These are phyloP conservation scores for Apostasia ramifera DNA, from an alignment of 106 monocot genomes.

Conservation along the genomic window DNA sequence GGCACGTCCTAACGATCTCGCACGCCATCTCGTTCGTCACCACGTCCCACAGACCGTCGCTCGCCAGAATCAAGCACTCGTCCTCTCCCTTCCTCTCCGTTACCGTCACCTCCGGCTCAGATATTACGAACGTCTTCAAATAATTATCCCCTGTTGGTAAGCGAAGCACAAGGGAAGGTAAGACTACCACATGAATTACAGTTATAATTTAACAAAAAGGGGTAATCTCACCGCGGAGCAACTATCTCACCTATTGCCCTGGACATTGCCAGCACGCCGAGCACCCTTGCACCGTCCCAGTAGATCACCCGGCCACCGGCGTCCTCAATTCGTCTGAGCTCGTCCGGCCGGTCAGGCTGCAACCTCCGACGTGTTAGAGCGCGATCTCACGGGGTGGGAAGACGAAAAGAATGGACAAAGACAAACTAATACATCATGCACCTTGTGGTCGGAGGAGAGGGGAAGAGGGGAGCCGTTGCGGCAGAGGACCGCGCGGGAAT, in stretches of 20 bases:
- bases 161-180: not conserved
- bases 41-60: constrained; percentile 78
- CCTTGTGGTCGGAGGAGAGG: constrained; percentile 79
- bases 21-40: constrained; percentile 62
- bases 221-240: not conserved
- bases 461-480: constrained; percentile 47
- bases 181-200: not conserved
- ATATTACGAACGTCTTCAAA: constrained; percentile 52
- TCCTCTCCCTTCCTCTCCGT: constrained; percentile 36
- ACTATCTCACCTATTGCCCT: constrained; percentile 47
- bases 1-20: constrained; percentile 35
- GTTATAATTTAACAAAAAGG: no score
- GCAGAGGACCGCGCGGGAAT: constrained; percentile 82
- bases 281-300: constrained; percentile 70
- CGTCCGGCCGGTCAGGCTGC: constrained; percentile 78
- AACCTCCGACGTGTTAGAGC: not conserved
- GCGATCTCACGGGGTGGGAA: not conserved
- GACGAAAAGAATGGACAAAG: no score
- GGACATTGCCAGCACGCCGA: constrained; percentile 72
- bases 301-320: constrained; percentile 68
- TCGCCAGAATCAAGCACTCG: constrained; percentile 65
- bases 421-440: not conserved
- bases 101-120: constrained; percentile 64
- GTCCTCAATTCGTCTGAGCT: constrained; percentile 48
- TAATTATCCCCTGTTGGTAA: constrained; percentile 38